These are phyloP conservation scores for Pouteria glomerata DNA, from an alignment of 148 eudicot genomes.

Conservation along the genomic window DNA sequence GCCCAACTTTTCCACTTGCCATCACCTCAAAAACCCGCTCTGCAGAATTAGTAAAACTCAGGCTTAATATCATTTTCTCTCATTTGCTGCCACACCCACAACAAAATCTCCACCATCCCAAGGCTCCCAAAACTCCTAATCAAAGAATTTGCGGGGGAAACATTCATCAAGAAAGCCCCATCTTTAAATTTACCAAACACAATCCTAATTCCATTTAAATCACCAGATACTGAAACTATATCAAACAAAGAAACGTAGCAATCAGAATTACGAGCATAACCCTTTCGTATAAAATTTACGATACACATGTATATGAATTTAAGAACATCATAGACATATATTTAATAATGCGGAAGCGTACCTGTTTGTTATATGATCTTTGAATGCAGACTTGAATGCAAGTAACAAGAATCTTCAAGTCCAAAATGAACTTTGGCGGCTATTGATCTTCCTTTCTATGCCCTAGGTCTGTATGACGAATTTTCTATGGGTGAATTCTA, in stretches of 20 bases:
- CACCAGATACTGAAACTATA: constrained; percentile 37
- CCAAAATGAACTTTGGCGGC: too few species aligned
- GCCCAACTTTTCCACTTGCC: constrained; percentile 61
- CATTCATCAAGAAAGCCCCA: constrained; percentile 46
- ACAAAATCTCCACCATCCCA: constrained; percentile 89
- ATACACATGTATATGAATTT: too few species aligned
- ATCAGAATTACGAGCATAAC: constrained; percentile 56
- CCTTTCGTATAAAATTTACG: too few species aligned
- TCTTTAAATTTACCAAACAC: constrained; percentile 49
- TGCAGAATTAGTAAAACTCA: constrained; percentile 68
- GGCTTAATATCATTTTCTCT: constrained; percentile 77
- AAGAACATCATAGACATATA: too few species aligned
- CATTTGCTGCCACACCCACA: constrained; percentile 91
- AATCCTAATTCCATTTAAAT: constrained; percentile 47
- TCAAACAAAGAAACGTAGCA: constrained; percentile 71
- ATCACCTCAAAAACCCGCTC: constrained; percentile 87
- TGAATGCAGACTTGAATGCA: too few species aligned
- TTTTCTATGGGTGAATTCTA: too few species aligned
- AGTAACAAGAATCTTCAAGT: too few species aligned
- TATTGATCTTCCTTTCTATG: too few species aligned
- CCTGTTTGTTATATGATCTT: too few species aligned
- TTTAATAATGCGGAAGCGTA: too few species aligned
- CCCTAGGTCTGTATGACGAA: too few species aligned
- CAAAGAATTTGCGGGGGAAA: constrained; percentile 59
- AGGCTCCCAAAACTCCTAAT: constrained; percentile 73